Conservation (phyloP, 768 basidiomycete species). For the Mycena galopus region DNA sequence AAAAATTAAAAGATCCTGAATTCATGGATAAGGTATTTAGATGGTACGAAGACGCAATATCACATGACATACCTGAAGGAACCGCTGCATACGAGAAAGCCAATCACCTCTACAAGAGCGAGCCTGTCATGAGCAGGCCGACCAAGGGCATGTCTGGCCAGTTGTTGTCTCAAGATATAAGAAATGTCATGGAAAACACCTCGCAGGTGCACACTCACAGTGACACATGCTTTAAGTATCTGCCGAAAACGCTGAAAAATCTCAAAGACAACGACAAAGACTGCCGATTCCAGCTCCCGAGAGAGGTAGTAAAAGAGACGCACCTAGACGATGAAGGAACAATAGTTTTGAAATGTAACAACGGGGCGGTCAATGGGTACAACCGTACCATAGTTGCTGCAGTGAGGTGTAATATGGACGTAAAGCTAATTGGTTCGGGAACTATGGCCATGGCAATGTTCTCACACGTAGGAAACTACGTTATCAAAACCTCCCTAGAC, state of each 20-base stretch:
- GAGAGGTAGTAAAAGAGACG: background rate
- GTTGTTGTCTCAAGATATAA: background rate
- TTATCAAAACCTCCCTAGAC: background rate
- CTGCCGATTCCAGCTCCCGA: background rate
- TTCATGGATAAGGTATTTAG: background rate
- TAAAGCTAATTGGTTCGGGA: background rate
- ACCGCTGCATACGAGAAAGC: background rate
- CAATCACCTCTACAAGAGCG: background rate
- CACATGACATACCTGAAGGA: too few species aligned
- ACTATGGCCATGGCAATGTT: background rate
- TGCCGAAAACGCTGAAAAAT: background rate
- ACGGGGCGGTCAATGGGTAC: background rate
- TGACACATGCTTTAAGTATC: too few species aligned
- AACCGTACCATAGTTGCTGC: background rate
- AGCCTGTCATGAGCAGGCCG: background rate
- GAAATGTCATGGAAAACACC: background rate
- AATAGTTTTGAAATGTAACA: background rate
- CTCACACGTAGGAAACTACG: background rate
- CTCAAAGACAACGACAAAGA: background rate
- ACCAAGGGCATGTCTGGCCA: too few species aligned
- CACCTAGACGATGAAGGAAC: background rate
- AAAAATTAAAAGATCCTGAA: background rate
- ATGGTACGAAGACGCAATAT: too few species aligned
- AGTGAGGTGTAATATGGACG: background rate
- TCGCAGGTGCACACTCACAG: background rate